A percentile compares a stretch with the other conserved stretches of the same genome.
Evolutionary conservation across 164 flowering plant genomes (phyloP).

Genomic region (Nelumbo lutea): DNA sequence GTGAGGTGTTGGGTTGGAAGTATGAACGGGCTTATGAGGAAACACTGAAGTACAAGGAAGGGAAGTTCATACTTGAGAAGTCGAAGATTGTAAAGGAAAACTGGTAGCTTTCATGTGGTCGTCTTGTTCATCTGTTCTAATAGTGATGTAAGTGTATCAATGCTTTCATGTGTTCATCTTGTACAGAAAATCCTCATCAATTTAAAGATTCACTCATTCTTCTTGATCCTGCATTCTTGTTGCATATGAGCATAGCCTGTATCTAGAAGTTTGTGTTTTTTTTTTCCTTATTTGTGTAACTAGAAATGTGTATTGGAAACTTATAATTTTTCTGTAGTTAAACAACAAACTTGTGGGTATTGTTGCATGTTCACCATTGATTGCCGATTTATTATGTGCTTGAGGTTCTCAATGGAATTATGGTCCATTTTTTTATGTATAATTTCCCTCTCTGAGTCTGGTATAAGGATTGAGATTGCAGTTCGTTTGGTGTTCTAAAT

Average conservation of each 20-base stretch:
- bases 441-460: background rate
- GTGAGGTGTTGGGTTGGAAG: constrained; percentile 58
- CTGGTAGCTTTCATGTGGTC: constrained; percentile 25
- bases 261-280: background rate
- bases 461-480: background rate
- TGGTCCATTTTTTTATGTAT: background rate
- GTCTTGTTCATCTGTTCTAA: background rate
- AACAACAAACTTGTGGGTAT: constrained; percentile 7
- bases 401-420: constrained; percentile 1
- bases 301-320: constrained; percentile 12
- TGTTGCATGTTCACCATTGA: background rate
- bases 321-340: background rate
- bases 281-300: background rate
- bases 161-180: constrained; percentile 18
- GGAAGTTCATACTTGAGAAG: constrained; percentile 56
- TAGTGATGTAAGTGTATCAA: constrained; percentile 13
- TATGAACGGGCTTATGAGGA: constrained; percentile 52
- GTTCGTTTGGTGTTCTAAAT: background rate
- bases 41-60: constrained; percentile 64
- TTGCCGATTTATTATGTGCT: background rate
- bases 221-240: constrained; percentile 19
- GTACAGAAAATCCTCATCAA: constrained; percentile 25
- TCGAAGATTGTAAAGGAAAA: constrained; percentile 46
- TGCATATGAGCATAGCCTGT: background rate
- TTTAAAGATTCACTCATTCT: constrained; percentile 23